Evolutionary conservation across 441 rosid species (phyloP).

Genomic region (Viola pubescens): DNA sequence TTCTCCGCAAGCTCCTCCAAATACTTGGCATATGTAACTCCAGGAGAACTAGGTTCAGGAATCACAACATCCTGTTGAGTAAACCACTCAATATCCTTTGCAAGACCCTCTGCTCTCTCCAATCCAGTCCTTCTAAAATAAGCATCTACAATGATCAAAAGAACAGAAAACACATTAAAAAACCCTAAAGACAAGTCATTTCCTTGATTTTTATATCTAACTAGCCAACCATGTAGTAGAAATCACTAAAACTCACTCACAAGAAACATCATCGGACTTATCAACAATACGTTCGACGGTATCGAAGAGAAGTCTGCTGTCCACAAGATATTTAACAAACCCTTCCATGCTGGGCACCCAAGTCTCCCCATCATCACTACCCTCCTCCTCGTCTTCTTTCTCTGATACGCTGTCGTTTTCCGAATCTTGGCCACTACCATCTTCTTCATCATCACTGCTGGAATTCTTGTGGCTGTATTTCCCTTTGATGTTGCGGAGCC

Average conservation of each 20-base stretch:
- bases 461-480: slow-evolving; percentile 27
- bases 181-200: not conserved
- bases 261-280: slow-evolving; percentile 69
- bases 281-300: slow-evolving; percentile 72
- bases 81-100: slow-evolving; percentile 68
- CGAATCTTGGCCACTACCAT: slow-evolving; percentile 14
- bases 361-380: slow-evolving; percentile 21
- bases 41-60: slow-evolving; percentile 59
- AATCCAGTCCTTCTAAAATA: slow-evolving; percentile 84
- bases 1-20: slow-evolving; percentile 63
- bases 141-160: slow-evolving; percentile 39
- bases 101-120: slow-evolving; percentile 58
- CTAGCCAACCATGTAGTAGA: not conserved
- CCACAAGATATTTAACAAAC: slow-evolving; percentile 65
- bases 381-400: slow-evolving; percentile 13
- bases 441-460: slow-evolving; percentile 9
- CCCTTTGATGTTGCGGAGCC: slow-evolving; percentile 64
- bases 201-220: not conserved
- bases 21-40: slow-evolving; percentile 56
- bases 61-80: slow-evolving; percentile 32
- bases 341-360: slow-evolving; percentile 76
- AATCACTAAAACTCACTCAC: slow-evolving; percentile 32
- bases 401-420: slow-evolving; percentile 8
- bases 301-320: slow-evolving; percentile 67
- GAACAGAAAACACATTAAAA: not conserved